phyloP scores from a whole-genome alignment of 139 green algal genomes.

The Tetradesmus lagerheimii region DNA sequence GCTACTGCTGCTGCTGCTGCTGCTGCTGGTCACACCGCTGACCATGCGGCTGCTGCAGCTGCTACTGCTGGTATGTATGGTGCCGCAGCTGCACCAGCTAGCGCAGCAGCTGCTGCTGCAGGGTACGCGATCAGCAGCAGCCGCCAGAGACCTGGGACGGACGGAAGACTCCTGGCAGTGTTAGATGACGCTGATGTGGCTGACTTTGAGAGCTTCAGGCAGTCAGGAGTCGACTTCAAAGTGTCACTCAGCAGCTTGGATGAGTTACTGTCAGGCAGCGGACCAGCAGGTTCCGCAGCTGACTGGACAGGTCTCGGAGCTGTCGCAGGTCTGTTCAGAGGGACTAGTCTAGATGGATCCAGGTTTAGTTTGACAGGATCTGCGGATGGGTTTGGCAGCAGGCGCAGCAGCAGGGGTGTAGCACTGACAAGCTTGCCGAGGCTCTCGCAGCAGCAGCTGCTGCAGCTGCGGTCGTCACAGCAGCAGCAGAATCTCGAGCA shows the following conservation, averaged over 20 bases:
- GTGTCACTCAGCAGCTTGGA: constrained; percentile 22
- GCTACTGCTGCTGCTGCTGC: background rate
- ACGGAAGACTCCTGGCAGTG: background rate
- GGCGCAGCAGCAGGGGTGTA: background rate
- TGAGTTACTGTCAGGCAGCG: constrained; percentile 6
- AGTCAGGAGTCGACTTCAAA: constrained; percentile 19
- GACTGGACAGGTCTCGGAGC: constrained; percentile 1
- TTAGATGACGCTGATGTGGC: constrained; percentile 9
- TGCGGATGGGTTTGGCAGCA: background rate
- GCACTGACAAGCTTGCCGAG: background rate
- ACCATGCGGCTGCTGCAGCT: background rate
- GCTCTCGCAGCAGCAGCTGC: constrained; percentile 19
- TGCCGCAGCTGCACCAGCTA: background rate
- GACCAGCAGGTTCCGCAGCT: background rate
- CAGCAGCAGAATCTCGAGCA: constrained; percentile 23
- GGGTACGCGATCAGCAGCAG: background rate
- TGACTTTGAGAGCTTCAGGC: constrained; percentile 24
- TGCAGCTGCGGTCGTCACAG: background rate
- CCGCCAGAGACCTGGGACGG: background rate
- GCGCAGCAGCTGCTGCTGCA: background rate
- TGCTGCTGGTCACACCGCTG: background rate
- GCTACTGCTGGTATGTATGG: too few relatives aligned
- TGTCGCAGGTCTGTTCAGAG: background rate
- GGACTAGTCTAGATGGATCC: constrained; percentile 9
- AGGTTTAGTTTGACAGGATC: constrained; percentile 4